Base-by-base conservation (phyloP, 371 early-diverging fungal genomes). In the Actinomortierella wolfii region DNA sequence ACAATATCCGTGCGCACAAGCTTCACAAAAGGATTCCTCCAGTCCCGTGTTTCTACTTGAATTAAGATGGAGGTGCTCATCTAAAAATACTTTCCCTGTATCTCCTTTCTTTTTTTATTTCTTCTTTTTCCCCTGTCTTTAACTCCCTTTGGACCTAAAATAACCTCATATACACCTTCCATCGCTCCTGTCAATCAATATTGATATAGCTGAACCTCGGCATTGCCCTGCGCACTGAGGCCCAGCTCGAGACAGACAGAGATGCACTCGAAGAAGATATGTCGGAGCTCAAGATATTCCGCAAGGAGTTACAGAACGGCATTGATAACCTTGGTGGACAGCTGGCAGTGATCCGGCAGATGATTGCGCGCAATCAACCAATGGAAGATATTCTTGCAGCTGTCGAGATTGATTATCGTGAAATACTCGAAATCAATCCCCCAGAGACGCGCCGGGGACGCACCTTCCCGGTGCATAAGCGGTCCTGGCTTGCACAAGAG, bases 201-300 rank as follows among this genome's bases (percentile, higher is more conserved):
- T 20, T 17, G 17, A 42, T n/a, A 39, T 50, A 71, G 71, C 42
- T 71, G n/a, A 71, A 71, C 24, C 66, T 71, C 15, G 71, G 71
- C 29, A 71, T 71, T 21, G 71, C 71, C 1, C 44, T 71, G 39
- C 51, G 71, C 18, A 71, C 71, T 23, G 65, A 71, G 52, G 47
- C 71, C 13, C 71, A 71, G 44, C 62, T 71, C 20, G 71, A 71
- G 41, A 65, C 61, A 13, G 71, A 71, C 45, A 71, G 71, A 52
- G 65, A 54, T 34, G 71, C 71, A 0, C 52, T 71, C 17, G 71
- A 71, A 29, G 71, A 71, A 20, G 71, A 71, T 51, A 71, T 71
- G 71, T 59, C 59, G 21, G 71, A 65, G 26, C 56, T 71, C n/a
- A 57, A 51, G n/a, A 44, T 46, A 3, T 71, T 71, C 41, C 54